phyloP scores from a whole-genome alignment of 495 filamentous ascomycete species.

The Penicillium goetzii region DNA sequence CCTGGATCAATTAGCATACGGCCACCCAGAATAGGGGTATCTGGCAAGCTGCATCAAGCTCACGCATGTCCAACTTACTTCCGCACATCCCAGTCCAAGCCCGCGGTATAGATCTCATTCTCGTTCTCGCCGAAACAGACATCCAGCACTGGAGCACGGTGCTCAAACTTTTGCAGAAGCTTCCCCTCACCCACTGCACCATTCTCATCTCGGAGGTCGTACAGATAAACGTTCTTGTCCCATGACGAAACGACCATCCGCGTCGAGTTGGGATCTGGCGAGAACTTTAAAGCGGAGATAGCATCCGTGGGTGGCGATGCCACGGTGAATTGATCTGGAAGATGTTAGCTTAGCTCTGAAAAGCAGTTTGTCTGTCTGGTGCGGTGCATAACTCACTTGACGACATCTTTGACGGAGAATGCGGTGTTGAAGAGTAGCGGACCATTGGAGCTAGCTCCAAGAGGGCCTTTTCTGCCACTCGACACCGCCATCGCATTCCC shows the following conservation, averaged over 20 bases:
- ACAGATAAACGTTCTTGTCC: slow-evolving; percentile 91
- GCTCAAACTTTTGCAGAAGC: slow-evolving; percentile 73
- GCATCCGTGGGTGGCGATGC: slow-evolving; percentile 78
- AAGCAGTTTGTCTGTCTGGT: neutral
- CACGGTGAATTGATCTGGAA: slow-evolving; percentile 51
- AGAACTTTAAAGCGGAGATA: slow-evolving; percentile 84
- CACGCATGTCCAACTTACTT: slow-evolving; percentile 50
- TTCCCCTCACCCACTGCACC: slow-evolving; percentile 57
- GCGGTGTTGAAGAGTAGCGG: slow-evolving; percentile 28
- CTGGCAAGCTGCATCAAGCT: neutral
- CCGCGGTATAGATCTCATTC: slow-evolving; percentile 82
- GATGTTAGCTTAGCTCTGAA: neutral
- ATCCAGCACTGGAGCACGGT: slow-evolving; percentile 85
- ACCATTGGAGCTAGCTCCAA: slow-evolving; percentile 35
- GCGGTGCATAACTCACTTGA: slow-evolving; percentile 38
- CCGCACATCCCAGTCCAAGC: slow-evolving; percentile 83
- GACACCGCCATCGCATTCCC: slow-evolving; percentile 38
- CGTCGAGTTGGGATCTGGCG: slow-evolving; percentile 64
- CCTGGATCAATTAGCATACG: slow-evolving; percentile 44
- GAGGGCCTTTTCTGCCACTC: slow-evolving; percentile 41
- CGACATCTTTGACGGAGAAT: slow-evolving; percentile 33
- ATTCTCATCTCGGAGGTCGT: slow-evolving; percentile 71
- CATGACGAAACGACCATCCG: slow-evolving; percentile 88
- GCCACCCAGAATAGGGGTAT: neutral
- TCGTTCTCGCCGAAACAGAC: slow-evolving; percentile 82